Percentiles rank a stretch among this genome's conserved stretches.
Conservation (phyloP, 2,329 filamentous ascomycete species). For the Venturia asperata region DNA sequence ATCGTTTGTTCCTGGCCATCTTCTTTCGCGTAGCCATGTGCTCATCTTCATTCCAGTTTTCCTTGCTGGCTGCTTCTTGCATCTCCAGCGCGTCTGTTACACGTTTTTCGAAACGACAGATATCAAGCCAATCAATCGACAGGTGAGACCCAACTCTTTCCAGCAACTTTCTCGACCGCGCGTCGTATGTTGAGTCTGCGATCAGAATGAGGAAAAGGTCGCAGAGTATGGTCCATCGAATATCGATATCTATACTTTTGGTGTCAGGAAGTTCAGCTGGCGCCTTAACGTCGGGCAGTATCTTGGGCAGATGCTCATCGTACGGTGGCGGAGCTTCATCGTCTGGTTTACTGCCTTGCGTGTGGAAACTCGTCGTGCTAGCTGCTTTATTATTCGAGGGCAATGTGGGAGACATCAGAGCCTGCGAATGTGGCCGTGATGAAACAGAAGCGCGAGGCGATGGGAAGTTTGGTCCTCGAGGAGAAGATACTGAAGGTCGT, state of each 20-base stretch:
- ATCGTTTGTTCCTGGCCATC: constrained; percentile 69
- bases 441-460: constrained; percentile 25
- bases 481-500: constrained; percentile 23
- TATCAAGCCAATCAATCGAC: constrained; percentile 81
- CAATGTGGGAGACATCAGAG: neutral
- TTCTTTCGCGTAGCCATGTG: constrained; percentile 85
- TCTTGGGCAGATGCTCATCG: constrained; percentile 46
- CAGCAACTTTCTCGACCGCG: constrained; percentile 75
- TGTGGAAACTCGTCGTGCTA: constrained; percentile 12
- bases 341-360: constrained; percentile 31
- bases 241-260: constrained; percentile 85
- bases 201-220: constrained; percentile 94
- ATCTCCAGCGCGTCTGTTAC: constrained; percentile 96
- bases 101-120: constrained; percentile 92
- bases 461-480: constrained; percentile 18
- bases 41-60: constrained; percentile 96
- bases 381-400: neutral
- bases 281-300: constrained; percentile 70
- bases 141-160: constrained; percentile 76
- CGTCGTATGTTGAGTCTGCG: constrained; percentile 88
- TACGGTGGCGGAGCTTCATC: constrained; percentile 51
- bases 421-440: neutral
- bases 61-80: constrained; percentile 88
- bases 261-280: constrained; percentile 76
- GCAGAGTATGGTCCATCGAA: constrained; percentile 94